Evolutionary conservation across 305 asterid species (phyloP), one percentile per base, ranked within the genome.

Genomic region (Euphrasia arctica): DNA sequence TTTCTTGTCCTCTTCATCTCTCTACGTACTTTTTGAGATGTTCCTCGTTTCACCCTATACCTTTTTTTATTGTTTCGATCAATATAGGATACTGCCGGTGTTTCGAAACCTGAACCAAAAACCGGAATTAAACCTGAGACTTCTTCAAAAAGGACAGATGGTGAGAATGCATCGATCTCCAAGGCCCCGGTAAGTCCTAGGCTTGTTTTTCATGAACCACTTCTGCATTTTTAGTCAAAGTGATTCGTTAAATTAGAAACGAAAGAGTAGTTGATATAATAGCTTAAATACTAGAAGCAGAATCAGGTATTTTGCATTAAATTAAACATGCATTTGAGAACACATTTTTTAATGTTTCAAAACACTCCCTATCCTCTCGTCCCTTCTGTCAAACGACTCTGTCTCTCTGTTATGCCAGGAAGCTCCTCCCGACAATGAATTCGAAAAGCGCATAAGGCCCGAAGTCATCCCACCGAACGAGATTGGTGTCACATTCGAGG

Each of bases 391-490:
- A 9, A 39, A 39, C 9, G 12, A 39, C 12, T 39, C 45, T 3
- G 3, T 39, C 9, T 39, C 45, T 39, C 3, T 1, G 45, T 49
- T 62, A 66, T 60, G 42, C 62, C 87, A 88, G 98, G 98, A 91
- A 80, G 74, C 79, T 39, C 77, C 78, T 68, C 97, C 94, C 5
- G 98, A 91, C 75, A 86, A 91, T 72, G 98, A 91, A 74, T 88
- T 88, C 25, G 96, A 91, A 80, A 91, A 86, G 68, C 98, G 96
- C 57, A 88, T 88, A 67, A 81, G 96, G 72, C 90, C 96, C 48
- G 98, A 91, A 80, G 98, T 91, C 39, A 88, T 91, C 68, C 96
- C 98, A 28, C 79, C 96, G 63, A 78, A 75, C 58, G 96, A 91
- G 73, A 80, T 91, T 12, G 95, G 95, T 55, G 98, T 91, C 51